Base-by-base conservation (phyloP, 108 stramenopile species). In the Stephanodiscus minutulus region DNA sequence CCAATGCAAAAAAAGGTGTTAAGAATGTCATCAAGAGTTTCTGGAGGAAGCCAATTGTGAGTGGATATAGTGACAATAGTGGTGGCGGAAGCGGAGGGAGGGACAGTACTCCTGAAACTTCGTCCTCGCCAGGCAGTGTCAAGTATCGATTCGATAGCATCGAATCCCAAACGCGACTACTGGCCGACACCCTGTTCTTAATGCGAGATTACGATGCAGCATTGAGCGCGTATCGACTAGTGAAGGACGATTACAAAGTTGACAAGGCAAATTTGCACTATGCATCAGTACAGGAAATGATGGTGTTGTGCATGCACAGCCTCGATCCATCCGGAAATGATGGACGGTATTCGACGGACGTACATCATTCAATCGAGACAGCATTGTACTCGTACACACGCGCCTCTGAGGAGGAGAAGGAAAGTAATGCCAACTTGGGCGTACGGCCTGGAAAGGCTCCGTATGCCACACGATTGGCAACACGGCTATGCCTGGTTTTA, bases 141-240 rank as follows among this genome's bases (percentile, higher is more conserved):
- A 53, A 60, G 52, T 95, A 95, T 79, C 85, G 84, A 33, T 85
- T 77, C 72, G 89, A 90, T 61, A 79, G 88, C n/a, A 87, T 95
- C 65, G 94, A 95, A 68, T 88, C 85, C 68, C 94, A 95, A 79
- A 85, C 88, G n/a, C 82, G 89, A 64, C 70, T 95, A 11, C 54
- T 95, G 69, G 94, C 94, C 5, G 94, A 95, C 76, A 89, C 94
- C 5, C 85, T 95, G 13, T 95, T 95, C 68, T 62, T 95, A 44
- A 83, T 96, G 66, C 53, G 86, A 49, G 95, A 96, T 81, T 93
- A 89, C 33, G 91, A 93, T 15, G 81, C 81, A 1, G 92, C 95
- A 5, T 61, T 91, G 31, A 41, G 79, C 7, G 86, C 75, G 22
- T 96, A 96, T 69, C 76, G 87, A 50, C 68, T 96, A 52, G 88